phyloP scores from a whole-genome alignment of 768 basidiomycete species.

The Tulasnella sp. region DNA sequence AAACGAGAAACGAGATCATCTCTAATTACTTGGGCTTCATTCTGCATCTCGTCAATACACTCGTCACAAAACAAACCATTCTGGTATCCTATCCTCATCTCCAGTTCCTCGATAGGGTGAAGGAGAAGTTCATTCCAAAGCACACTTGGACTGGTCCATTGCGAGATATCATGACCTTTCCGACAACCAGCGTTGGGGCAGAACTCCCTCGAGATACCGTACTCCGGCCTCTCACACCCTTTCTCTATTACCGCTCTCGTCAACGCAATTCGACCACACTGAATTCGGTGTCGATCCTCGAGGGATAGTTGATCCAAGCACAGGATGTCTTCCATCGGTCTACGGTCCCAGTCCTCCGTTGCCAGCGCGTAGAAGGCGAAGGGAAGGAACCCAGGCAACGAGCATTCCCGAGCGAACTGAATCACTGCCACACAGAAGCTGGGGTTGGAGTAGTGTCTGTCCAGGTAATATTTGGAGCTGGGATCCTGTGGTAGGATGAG shows the following conservation, averaged over 20 bases:
- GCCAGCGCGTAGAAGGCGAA: constrained; percentile 10
- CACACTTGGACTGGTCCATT: background rate
- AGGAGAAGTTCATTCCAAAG: background rate
- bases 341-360: background rate
- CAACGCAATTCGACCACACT: background rate
- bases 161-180: background rate
- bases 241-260: background rate
- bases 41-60: constrained; percentile 1
- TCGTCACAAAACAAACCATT: background rate
- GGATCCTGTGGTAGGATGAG: background rate
- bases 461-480: background rate
- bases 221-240: background rate
- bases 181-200: background rate
- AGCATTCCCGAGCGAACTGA: background rate
- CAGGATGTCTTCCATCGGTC: background rate
- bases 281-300: background rate
- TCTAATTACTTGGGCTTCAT: background rate
- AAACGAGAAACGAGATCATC: background rate
- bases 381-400: background rate
- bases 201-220: background rate
- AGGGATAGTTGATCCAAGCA: background rate
- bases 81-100: background rate
- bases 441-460: background rate
- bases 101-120: constrained; percentile 5
- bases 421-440: background rate